Base-by-base conservation (phyloP, 2,329 filamentous ascomycete genomes). In the Fusarium albosuccineum region DNA sequence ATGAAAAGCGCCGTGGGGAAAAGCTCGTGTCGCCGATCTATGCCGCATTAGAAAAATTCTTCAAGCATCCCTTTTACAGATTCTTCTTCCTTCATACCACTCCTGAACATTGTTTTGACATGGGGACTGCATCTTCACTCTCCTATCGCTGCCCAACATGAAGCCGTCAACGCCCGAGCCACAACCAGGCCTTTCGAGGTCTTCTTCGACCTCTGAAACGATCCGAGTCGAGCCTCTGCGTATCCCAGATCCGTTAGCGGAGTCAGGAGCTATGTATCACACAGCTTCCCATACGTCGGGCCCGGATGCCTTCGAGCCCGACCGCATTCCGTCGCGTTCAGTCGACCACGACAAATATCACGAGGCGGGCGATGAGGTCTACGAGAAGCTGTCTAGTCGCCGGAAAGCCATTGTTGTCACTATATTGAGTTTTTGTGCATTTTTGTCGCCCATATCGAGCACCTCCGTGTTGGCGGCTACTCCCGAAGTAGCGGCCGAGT, bases 401-500 rank as follows among this genome's bases (percentile, higher is more conserved):
- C 9, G 33, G 10, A 36, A 36, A 14, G 14, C 8, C 10, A 36
- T 36, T 14, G 14, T 36, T 14, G 33, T 36, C 33, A 14, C 33
- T 36, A 14, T 36, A 14, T 14, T 36, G 33, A 36, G 33, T 14
- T 36, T 36, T 14, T 36, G 33, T 14, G 33, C 33, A 14, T 36
- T 36, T 36, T 14, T 36, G 6, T 36, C 33, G 33, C 33, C 33
- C 5, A 14, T 36, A 36, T 36, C 33, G 10, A 14, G 33, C 9
- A 36, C 33, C 33, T 36, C 33, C 10, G 22, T 55, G 16, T 44
- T 55, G 16, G 52, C 52, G 10, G 52, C 52, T 9, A 46, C 49
- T 22, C 89, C 89, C 3, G 89, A 92, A 74, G 87, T 92, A 6
- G 89, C 88, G 5, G 77, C 74, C 8, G 87, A 85, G 5, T 91